These are phyloP conservation scores for Phoenix dactylifera DNA, from an alignment of 176 grass and related monocot species.

Conservation along the genomic window DNA sequence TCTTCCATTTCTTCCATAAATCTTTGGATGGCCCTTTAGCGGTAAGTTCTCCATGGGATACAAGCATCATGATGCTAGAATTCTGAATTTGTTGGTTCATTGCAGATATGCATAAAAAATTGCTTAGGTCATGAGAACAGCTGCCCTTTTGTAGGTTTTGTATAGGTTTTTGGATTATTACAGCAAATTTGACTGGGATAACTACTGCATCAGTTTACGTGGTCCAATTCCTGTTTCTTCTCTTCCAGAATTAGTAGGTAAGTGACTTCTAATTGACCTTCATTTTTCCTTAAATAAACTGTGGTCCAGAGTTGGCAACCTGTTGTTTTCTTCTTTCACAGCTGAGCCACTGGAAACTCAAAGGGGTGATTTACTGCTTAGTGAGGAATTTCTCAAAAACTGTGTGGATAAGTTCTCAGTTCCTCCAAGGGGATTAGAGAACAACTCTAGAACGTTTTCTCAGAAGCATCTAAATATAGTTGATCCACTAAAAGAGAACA, in stretches of 20 bases:
- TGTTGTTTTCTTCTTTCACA: constrained; percentile 24
- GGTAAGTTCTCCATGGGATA: constrained; percentile 32
- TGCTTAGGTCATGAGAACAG: constrained; percentile 8
- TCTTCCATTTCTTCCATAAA: constrained; percentile 71
- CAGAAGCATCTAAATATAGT: constrained; percentile 83
- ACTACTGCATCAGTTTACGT: constrained; percentile 58
- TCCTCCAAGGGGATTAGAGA: constrained; percentile 36
- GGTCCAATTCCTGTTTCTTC: constrained; percentile 66
- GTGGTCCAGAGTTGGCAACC: background rate
- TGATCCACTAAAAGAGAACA: constrained; percentile 70
- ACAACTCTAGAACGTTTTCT: constrained; percentile 29
- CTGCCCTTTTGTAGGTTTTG: constrained; percentile 53
- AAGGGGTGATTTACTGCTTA: constrained; percentile 31
- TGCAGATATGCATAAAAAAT: too few relatives aligned
- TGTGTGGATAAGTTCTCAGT: constrained; percentile 33
- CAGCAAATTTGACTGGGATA: constrained; percentile 95
- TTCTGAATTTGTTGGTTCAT: too few relatives aligned
- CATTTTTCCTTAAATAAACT: too few relatives aligned
- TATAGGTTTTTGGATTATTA: constrained; percentile 91
- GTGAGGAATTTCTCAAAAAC: constrained; percentile 53
- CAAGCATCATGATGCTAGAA: too few relatives aligned
- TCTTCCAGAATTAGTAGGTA: constrained; percentile 73
- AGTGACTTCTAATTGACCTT: constrained; percentile 22
- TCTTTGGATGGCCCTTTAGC: constrained; percentile 58
- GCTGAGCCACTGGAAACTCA: constrained; percentile 37